These are phyloP conservation scores for Flaveria floridana DNA, from an alignment of 140 eudicot species.

Conservation along the genomic window DNA sequence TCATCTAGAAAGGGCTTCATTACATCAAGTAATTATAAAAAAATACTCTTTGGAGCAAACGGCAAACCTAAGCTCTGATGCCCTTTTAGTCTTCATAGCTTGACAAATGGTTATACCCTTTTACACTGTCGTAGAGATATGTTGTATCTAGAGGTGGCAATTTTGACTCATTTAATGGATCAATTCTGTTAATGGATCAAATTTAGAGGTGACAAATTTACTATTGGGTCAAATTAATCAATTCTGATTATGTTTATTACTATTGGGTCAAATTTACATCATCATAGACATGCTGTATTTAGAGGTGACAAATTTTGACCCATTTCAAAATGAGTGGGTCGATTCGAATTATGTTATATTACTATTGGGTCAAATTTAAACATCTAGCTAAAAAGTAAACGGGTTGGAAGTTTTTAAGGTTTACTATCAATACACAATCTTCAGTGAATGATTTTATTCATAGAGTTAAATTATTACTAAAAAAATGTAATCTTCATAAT, in stretches of 20 bases:
- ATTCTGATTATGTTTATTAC: neutral
- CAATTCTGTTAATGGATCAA: neutral
- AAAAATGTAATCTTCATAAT: neutral
- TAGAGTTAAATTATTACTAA: neutral
- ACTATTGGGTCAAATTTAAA: neutral
- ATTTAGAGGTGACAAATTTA: no score
- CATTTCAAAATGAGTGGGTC: neutral
- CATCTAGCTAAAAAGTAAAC: neutral
- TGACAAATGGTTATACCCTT: neutral
- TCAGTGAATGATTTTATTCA: neutral
- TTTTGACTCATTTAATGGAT: neutral
- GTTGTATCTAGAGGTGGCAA: neutral
- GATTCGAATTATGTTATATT: neutral
- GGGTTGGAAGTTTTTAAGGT: neutral
- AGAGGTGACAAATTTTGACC: neutral
- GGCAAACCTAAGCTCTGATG: neutral
- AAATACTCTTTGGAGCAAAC: neutral
- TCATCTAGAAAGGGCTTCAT: no score
- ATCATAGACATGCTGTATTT: neutral
- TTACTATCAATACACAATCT: neutral
- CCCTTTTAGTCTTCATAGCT: slow-evolving; percentile 1
- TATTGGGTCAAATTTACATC: neutral
- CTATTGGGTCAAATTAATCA: no score
- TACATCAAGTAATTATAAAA: neutral
- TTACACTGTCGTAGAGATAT: neutral